Evolutionary conservation across 495 filamentous ascomycete genomes (phyloP).

Genomic region (Hyaloscypha hepaticicola): DNA sequence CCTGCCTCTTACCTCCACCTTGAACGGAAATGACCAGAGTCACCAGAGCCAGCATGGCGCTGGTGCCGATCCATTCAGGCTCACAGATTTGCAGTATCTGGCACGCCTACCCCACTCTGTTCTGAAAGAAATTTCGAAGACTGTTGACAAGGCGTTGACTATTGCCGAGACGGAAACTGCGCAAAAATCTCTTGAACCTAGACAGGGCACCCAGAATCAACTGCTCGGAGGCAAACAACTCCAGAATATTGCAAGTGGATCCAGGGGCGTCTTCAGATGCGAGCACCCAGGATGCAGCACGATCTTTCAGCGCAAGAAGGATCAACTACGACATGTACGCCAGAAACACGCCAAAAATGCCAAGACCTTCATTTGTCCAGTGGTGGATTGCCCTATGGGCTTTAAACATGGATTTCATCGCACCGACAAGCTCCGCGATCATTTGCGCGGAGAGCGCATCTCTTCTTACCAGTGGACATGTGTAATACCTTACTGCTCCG

Average conservation of each 20-base stretch:
- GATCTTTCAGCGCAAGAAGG: constrained; percentile 2
- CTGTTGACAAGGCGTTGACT: not conserved
- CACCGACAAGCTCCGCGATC: constrained; percentile 3
- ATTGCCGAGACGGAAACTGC: not conserved
- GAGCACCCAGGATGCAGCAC: constrained; percentile 7
- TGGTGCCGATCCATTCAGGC: not conserved
- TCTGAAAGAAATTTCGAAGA: not conserved
- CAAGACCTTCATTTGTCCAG: not conserved
- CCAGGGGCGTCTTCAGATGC: not conserved
- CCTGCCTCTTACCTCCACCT: not conserved
- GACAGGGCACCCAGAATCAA: not conserved
- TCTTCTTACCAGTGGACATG: not conserved
- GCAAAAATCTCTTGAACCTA: not conserved
- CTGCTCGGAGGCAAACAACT: not conserved
- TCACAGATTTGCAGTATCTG: not conserved
- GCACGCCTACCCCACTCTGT: not conserved
- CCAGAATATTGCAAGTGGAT: not conserved
- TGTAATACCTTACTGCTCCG: not conserved
- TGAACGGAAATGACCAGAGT: not conserved
- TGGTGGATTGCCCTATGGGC: not conserved
- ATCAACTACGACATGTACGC: not conserved
- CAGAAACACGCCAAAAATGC: not conserved
- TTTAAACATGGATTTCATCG: not conserved
- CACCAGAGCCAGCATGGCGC: not conserved
- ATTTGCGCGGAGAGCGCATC: constrained; percentile 6